These are phyloP conservation scores for Stagonosporopsis tanaceti DNA, from an alignment of 2,329 filamentous ascomycete species.

Conservation along the genomic window DNA sequence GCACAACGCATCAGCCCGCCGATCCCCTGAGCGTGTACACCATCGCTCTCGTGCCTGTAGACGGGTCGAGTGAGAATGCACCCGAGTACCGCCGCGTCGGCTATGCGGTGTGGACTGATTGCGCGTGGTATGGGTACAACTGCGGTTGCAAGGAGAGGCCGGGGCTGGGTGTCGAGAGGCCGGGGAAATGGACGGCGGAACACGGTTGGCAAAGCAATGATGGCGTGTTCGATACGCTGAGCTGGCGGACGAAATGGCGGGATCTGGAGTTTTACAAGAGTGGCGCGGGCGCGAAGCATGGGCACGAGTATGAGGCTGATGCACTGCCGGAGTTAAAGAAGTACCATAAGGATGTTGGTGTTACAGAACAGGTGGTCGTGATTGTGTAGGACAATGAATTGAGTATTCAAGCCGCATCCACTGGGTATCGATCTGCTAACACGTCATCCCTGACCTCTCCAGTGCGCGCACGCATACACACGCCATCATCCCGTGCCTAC, in stretches of 20 bases:
- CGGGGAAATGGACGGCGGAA: not conserved
- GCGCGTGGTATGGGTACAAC: constrained; percentile 6
- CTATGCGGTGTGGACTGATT: constrained; percentile 5
- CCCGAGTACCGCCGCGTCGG: constrained; percentile 3
- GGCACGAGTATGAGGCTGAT: not conserved
- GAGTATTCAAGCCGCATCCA: not conserved
- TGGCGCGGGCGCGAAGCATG: not conserved
- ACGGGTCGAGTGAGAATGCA: not conserved
- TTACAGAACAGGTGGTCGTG: not conserved
- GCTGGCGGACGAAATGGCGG: constrained; percentile 2
- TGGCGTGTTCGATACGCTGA: not conserved
- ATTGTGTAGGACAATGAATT: not conserved
- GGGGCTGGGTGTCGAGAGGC: not conserved
- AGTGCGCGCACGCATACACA: not conserved
- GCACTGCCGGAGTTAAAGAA: not conserved
- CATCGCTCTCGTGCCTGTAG: not conserved
- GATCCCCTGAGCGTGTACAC: not conserved
- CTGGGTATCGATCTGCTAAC: not conserved
- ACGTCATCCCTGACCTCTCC: not conserved
- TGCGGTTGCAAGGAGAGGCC: not conserved
- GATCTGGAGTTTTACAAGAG: constrained; percentile 6
- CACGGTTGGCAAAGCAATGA: not conserved
- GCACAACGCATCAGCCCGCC: too few species aligned
- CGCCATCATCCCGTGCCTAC: not conserved
- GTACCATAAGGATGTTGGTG: not conserved